Percentiles rank a stretch among this genome's conserved stretches.
phyloP scores from a whole-genome alignment of 305 asterid genomes.

The Stenogyne calaminthoides region DNA sequence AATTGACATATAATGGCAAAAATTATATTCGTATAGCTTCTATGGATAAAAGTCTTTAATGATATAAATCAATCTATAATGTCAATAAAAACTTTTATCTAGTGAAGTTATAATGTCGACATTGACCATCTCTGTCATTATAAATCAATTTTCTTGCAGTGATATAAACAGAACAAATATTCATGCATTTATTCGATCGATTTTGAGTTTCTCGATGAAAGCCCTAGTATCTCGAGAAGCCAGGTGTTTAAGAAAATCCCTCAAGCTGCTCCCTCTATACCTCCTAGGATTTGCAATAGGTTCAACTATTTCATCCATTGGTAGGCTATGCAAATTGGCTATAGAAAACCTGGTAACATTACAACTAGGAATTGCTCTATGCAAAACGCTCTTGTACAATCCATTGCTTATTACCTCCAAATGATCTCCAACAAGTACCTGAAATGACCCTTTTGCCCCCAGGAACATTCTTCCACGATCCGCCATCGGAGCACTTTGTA shows the following conservation, averaged over 20 bases:
- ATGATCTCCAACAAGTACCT: slow-evolving; percentile 52
- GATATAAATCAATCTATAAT: too few species aligned
- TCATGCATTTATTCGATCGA: too few species aligned
- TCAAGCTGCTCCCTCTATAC: slow-evolving; percentile 37
- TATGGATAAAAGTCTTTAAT: too few species aligned
- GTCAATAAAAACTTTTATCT: too few species aligned
- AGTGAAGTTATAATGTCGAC: too few species aligned
- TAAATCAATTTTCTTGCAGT: too few species aligned
- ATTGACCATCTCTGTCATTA: too few species aligned
- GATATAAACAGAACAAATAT: too few species aligned
- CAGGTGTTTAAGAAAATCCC: slow-evolving; percentile 33
- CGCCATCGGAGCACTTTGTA: slow-evolving; percentile 33
- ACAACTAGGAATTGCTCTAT: slow-evolving; percentile 30
- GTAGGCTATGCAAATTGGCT: slow-evolving; percentile 32
- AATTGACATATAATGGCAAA: too few species aligned
- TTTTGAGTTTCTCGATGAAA: slow-evolving; percentile 27
- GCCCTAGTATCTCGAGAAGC: slow-evolving; percentile 17
- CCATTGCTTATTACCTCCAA: slow-evolving; percentile 54
- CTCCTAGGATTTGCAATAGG: slow-evolving; percentile 23
- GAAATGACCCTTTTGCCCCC: slow-evolving; percentile 30
- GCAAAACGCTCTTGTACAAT: slow-evolving; percentile 40
- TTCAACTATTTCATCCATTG: slow-evolving; percentile 44
- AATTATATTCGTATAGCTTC: too few species aligned
- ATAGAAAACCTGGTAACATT: slow-evolving; percentile 35
- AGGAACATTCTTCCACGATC: slow-evolving; percentile 37